Evolutionary conservation across 495 filamentous ascomycete species (phyloP).

Genomic region (Halenospora varia): DNA sequence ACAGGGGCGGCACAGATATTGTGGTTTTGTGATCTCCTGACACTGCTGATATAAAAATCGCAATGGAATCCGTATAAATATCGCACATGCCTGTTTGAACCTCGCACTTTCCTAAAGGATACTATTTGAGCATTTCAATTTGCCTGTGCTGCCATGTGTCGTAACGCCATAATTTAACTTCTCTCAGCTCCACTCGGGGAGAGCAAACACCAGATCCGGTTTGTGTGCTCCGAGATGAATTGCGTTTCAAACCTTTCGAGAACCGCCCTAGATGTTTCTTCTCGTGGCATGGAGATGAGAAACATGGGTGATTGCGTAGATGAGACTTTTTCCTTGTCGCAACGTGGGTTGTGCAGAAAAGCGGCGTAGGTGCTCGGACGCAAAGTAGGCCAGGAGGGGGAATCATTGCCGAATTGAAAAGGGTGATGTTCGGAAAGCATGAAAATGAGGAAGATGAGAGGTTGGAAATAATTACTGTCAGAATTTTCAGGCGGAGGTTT

Average conservation of each 20-base stretch:
- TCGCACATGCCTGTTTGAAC: too few species aligned
- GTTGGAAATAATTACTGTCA: too few species aligned
- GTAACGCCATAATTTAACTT: neutral
- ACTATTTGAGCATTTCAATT: too few species aligned
- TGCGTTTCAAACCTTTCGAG: constrained; percentile 6
- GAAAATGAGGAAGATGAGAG: too few species aligned
- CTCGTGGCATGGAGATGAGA: constrained; percentile 2
- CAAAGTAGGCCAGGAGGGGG: neutral
- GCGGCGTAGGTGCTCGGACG: constrained; percentile 1
- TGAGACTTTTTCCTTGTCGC: neutral
- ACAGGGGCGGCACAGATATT: neutral
- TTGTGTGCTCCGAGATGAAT: constrained; percentile 1
- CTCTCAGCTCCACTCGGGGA: constrained; percentile 8
- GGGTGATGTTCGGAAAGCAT: too few species aligned
- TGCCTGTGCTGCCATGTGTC: neutral
- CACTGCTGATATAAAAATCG: neutral
- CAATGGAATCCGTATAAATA: too few species aligned
- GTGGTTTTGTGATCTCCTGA: neutral
- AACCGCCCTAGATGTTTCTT: constrained; percentile 1
- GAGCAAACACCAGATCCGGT: constrained; percentile 4
- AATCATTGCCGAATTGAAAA: neutral
- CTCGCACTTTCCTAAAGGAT: too few species aligned
- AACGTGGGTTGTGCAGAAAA: constrained; percentile 4
- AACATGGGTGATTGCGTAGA: neutral
- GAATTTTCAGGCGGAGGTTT: too few species aligned